phyloP scores from a whole-genome alignment of 495 filamentous ascomycete genomes.

The Hyphodiscus hymeniophilus region DNA sequence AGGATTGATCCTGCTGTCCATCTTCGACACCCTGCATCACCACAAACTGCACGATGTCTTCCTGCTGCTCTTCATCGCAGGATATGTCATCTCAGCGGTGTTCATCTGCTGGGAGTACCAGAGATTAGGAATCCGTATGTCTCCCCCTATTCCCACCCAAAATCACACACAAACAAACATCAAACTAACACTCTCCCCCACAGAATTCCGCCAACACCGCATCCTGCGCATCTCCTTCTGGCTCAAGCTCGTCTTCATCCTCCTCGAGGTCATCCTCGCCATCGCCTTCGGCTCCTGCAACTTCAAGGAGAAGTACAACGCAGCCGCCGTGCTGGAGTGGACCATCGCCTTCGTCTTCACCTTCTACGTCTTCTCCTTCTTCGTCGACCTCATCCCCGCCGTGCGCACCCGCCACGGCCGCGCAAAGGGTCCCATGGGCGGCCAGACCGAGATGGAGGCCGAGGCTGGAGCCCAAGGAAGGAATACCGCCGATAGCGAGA shows the following conservation, averaged over 20 bases:
- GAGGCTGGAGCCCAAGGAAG: too few species aligned
- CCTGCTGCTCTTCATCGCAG: slow-evolving; percentile 74
- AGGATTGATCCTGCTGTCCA: slow-evolving; percentile 71
- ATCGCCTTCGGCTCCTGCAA: slow-evolving; percentile 8
- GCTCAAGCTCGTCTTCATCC: slow-evolving; percentile 72
- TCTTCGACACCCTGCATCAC: slow-evolving; percentile 74
- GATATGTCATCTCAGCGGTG: slow-evolving; percentile 73
- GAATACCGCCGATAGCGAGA: too few species aligned
- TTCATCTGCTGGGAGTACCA: slow-evolving; percentile 86
- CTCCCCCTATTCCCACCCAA: not conserved
- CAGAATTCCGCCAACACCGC: slow-evolving; percentile 61
- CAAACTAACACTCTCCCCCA: too few species aligned
- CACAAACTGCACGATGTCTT: slow-evolving; percentile 64
- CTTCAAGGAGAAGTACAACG: slow-evolving; percentile 28
- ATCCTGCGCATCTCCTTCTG: slow-evolving; percentile 70
- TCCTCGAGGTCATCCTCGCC: slow-evolving; percentile 69
- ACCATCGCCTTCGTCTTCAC: slow-evolving; percentile 83
- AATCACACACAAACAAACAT: slow-evolving; percentile 7
- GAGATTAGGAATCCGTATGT: slow-evolving; percentile 59
- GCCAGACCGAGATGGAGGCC: too few species aligned
- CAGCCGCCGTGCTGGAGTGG: slow-evolving; percentile 58
- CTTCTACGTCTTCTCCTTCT: slow-evolving; percentile 82
- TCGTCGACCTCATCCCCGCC: slow-evolving; percentile 79
- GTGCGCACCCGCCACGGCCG: slow-evolving; percentile 43
- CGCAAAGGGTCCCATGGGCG: too few species aligned